phyloP scores from a whole-genome alignment of 2,329 filamentous ascomycete species.

The Fonsecaea pugnacius region DNA sequence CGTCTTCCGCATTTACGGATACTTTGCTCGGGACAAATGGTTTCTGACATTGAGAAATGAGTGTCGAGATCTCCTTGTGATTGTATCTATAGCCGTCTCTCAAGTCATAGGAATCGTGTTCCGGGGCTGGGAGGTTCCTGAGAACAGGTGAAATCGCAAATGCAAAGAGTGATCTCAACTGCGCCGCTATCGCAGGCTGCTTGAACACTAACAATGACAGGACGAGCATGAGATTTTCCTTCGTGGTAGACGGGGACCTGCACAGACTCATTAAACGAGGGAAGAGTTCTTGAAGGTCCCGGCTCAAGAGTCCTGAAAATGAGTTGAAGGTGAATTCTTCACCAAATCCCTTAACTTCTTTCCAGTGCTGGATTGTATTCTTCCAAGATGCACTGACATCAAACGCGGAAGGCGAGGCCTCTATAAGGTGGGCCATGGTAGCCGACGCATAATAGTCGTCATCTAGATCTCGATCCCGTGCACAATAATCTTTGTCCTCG shows the following conservation, averaged over 20 bases:
- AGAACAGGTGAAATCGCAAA: constrained; percentile 20
- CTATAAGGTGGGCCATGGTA: constrained; percentile 11
- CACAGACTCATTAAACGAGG: constrained; percentile 20
- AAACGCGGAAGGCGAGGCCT: constrained; percentile 15
- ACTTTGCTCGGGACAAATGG: constrained; percentile 1
- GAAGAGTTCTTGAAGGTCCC: constrained; percentile 14
- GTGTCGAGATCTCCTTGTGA: constrained; percentile 2
- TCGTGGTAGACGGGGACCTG: constrained; percentile 1
- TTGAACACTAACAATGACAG: constrained; percentile 25
- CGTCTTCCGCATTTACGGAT: not conserved
- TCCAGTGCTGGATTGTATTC: constrained; percentile 11
- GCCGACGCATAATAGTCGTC: not conserved
- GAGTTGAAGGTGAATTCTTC: constrained; percentile 10
- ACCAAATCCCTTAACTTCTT: constrained; percentile 17
- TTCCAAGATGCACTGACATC: constrained; percentile 12
- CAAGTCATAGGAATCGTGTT: constrained; percentile 23
- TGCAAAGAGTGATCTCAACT: constrained; percentile 18
- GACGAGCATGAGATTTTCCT: constrained; percentile 17
- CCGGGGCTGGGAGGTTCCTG: constrained; percentile 4
- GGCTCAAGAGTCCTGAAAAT: constrained; percentile 15
- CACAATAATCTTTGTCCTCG: constrained; percentile 17
- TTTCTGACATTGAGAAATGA: constrained; percentile 14
- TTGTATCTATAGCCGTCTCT: constrained; percentile 6
- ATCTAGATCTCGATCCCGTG: constrained; percentile 21
- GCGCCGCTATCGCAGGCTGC: not conserved